These are phyloP conservation scores for Panicum hallii DNA, from an alignment of 202 grass and related monocot species.

Conservation along the genomic window DNA sequence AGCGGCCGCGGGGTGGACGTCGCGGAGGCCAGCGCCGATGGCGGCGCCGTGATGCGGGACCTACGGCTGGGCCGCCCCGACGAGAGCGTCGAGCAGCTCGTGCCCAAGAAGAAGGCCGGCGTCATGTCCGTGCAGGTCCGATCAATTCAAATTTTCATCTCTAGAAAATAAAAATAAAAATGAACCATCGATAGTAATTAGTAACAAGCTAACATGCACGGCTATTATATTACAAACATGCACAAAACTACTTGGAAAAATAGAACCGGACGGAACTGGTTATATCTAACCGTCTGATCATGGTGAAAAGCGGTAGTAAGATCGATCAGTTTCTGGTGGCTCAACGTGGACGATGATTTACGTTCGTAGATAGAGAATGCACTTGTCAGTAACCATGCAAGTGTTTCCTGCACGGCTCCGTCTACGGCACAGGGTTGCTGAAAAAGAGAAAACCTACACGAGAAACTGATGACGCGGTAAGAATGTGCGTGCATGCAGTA, in stretches of 20 bases:
- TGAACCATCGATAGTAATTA: not conserved
- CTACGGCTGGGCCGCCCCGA: constrained; percentile 60
- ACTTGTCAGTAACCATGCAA: no score
- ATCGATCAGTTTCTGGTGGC: no score
- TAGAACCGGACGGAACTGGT: no score
- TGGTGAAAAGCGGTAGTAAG: no score
- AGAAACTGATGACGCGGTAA: not conserved
- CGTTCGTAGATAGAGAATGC: no score
- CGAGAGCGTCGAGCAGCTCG: constrained; percentile 65
- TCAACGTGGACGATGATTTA: no score
- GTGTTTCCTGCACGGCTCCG: no score
- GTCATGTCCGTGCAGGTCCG: constrained; percentile 74
- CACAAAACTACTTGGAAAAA: no score
- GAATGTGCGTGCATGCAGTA: not conserved
- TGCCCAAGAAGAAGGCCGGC: constrained; percentile 67
- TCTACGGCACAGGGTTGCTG: no score
- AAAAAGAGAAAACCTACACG: not conserved
- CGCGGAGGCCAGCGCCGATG: constrained; percentile 50
- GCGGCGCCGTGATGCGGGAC: constrained; percentile 51
- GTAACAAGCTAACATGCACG: no score
- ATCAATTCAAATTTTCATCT: not conserved
- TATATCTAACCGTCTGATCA: no score
- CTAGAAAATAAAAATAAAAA: not conserved
- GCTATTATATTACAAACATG: no score
- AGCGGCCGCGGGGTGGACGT: constrained; percentile 81